Base-by-base conservation (phyloP, 192 early-diverging fungal genomes). In the Coemansia sp. region DNA sequence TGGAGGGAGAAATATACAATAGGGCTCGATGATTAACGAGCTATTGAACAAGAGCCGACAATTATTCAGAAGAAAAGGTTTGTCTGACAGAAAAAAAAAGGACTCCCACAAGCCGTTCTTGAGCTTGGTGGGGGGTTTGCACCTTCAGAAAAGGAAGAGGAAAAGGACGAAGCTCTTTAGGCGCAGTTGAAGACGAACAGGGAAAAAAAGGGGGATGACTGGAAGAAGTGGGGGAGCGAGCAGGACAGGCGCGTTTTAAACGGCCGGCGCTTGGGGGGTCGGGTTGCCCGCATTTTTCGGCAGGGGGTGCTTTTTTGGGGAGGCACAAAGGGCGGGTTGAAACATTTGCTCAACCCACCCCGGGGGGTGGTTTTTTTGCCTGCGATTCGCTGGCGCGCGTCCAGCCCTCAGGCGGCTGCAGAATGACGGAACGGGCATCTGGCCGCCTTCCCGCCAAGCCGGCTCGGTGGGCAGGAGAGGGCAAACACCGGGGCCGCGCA, bases 261-360 rank as follows among this genome's bases (percentile, higher is more conserved):
- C n/a, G n/a, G n/a, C n/a, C n/a, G n/a, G n/a, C n/a, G n/a, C n/a
- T n/a, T n/a, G n/a, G n/a, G n/a, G n/a, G n/a, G n/a, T n/a, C n/a
- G n/a, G 40, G 17, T 19, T 23, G 27, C 45, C 45, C 40, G 22
- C 27, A 29, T 47, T 54, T 54, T 36, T n/a, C n/a, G 57, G 48
- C 39, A 35, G 50, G 53, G 62, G 62, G 48, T 55, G 50, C 58
- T 60, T 58, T 52, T 30, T 55, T 47, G 20, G 58, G 53, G 63
- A 55, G 55, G n/a, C n/a, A n/a, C n/a, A n/a, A n/a, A n/a, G n/a
- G n/a, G n/a, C n/a, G n/a, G 59, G 66, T 56, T 69, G 55, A 69
- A 69, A 69, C 66, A 69, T 60, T 53, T 35, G 58, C 48, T 62
- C 32, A 69, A 62, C 66, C 59, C 66, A 27, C 46, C 40, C 58